Base-by-base conservation (phyloP, 176 grass and related monocot genomes). In the Metroxylon sagu region DNA sequence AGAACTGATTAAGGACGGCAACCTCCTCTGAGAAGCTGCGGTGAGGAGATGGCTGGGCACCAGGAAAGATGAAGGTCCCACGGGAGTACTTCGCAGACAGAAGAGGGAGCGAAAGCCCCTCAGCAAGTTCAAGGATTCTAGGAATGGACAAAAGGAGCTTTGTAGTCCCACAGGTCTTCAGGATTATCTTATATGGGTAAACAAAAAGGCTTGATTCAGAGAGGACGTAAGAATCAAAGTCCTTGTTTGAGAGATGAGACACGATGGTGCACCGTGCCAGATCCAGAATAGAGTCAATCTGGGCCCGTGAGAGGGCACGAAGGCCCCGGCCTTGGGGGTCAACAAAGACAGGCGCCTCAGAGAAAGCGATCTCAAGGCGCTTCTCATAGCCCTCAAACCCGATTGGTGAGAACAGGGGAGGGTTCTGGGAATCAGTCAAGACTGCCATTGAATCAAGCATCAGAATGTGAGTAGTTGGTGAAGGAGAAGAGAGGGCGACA, bases 331-430 rank as follows among this genome's bases (percentile, higher is more conserved):
- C 85, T 4, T 70, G 69, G 39, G 90, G 85, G 51, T 89, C 90
- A 19, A 61, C 73, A 58, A 95, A 89, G 62, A 85, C 76, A 15
- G 90, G 74, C 1, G 82, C 79, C 16, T 82, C 74, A 57, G 83
- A 95, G 77, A 89, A 89, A 10, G 82, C 76, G 39, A 89, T 86
- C 71, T 95, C 90, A 0, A 95, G 76, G 56, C 90, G 90, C 66
- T 95, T 95, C 76, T 95, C 90, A 14, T 84, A 95, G 70, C 90
- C 90, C 74, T 95, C 90, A 51, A 95, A 95, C 65, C 90, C 90
- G 71, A 89, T 89, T 29, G 90, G 62, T 53, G 90, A 95, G 54
- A 77, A 14, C 28, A 67, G 60, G 39, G 72, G 7, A 66, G 85
- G 51, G 65, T 14, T 52, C 63, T 43, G 68, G 54, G 76, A 77